A percentile compares a stretch with the other conserved stretches of the same genome.
Conservation (phyloP, 2,329 filamentous ascomycete genomes). For the Ceratocystis diversiconidia region DNA sequence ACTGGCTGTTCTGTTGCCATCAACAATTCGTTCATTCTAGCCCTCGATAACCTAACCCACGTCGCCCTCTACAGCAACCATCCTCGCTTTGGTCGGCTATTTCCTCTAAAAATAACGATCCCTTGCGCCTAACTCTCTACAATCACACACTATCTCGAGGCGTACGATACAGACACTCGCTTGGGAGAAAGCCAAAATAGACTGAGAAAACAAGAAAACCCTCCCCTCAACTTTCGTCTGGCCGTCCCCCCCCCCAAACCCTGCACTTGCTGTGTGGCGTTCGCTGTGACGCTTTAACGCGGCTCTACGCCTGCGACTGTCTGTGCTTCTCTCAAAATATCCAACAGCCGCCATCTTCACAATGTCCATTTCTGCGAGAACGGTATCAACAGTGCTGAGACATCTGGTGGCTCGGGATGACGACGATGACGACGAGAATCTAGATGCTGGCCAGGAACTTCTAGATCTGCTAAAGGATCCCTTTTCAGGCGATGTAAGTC, state of each 20-base stretch:
- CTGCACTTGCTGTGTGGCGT: neutral
- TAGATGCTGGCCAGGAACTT: slow-evolving; percentile 31
- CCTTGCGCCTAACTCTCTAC: too few relatives aligned
- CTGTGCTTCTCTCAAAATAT: neutral
- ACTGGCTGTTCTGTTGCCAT: too few relatives aligned
- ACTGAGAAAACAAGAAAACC: too few relatives aligned
- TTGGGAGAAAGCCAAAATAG: too few relatives aligned
- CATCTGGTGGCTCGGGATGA: slow-evolving; percentile 9
- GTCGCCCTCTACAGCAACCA: too few relatives aligned
- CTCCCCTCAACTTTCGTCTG: too few relatives aligned
- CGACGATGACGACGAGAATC: slow-evolving; percentile 8
- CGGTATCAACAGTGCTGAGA: slow-evolving; percentile 6
- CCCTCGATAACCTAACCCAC: too few relatives aligned
- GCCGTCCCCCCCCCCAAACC: neutral
- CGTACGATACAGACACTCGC: too few relatives aligned
- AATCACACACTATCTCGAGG: too few relatives aligned
- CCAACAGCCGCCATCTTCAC: neutral
- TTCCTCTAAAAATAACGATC: too few relatives aligned
- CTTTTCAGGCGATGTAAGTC: slow-evolving; percentile 33
- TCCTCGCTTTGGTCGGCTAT: too few relatives aligned
- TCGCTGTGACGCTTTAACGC: slow-evolving; percentile 4
- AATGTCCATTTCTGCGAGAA: neutral
- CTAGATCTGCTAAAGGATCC: slow-evolving; percentile 37
- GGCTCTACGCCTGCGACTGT: neutral
- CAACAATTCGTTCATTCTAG: too few relatives aligned